Evolutionary conservation across 2,329 filamentous ascomycete genomes (phyloP).

Genomic region (Colletotrichum agaves): DNA sequence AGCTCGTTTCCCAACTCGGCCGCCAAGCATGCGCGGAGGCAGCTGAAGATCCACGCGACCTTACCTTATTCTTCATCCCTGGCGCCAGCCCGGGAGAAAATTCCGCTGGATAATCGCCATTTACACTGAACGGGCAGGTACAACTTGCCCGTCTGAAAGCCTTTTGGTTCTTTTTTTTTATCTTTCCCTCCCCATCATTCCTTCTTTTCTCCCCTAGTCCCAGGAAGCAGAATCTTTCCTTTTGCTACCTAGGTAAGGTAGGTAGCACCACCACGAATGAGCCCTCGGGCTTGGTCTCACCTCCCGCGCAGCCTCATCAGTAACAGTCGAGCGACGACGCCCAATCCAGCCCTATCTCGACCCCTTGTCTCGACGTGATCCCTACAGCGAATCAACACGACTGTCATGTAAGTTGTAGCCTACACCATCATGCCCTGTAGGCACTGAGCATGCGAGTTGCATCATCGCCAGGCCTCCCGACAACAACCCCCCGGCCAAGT

Average conservation of each 20-base stretch:
- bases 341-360: background rate
- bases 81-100: constrained; percentile 1
- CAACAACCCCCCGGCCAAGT: background rate
- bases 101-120: background rate
- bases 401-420: background rate
- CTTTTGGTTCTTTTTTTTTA: background rate
- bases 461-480: constrained; percentile 32
- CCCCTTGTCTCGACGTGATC: background rate
- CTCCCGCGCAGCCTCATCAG: constrained; percentile 24
- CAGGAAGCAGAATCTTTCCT: background rate
- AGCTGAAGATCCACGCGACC: constrained; percentile 34
- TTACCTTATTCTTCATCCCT: constrained; percentile 36
- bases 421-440: constrained; percentile 5
- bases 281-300: constrained; percentile 21
- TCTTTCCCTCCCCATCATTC: too few species aligned
- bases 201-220: constrained; percentile 18
- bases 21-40: constrained; percentile 24
- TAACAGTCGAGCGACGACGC: constrained; percentile 2
- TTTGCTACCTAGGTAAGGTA: background rate
- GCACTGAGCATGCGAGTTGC: constrained; percentile 16
- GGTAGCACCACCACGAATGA: constrained; percentile 13
- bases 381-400: background rate
- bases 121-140: background rate
- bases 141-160: background rate
- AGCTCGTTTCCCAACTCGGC: constrained; percentile 36